phyloP scores from a whole-genome alignment of 805 yeast species.

The Kluyveromyces siamensis region DNA sequence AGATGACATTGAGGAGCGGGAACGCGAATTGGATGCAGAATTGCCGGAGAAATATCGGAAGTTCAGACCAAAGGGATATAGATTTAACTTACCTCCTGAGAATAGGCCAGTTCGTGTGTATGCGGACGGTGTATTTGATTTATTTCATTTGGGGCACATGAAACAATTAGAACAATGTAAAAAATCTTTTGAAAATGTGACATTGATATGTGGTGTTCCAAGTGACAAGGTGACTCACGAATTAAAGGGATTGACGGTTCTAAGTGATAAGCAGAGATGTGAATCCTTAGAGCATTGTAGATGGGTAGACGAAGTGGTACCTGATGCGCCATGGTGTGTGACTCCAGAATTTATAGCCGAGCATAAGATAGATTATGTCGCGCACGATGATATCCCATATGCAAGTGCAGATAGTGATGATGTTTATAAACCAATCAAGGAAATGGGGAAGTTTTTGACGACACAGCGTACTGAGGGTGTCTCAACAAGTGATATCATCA shows the following conservation, averaged over 20 bases:
- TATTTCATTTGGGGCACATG: slow-evolving; percentile 97
- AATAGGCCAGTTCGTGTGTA: slow-evolving; percentile 88
- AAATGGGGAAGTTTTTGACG: slow-evolving; percentile 80
- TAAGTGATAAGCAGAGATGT: slow-evolving; percentile 77
- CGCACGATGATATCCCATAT: slow-evolving; percentile 95
- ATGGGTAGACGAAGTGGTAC: slow-evolving; percentile 97
- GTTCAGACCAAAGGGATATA: slow-evolving; percentile 72
- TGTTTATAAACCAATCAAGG: slow-evolving; percentile 86
- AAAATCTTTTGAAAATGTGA: slow-evolving; percentile 77
- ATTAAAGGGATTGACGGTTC: slow-evolving; percentile 86
- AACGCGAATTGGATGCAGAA: slow-evolving; percentile 50
- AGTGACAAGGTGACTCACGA: slow-evolving; percentile 85
- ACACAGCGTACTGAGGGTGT: slow-evolving; percentile 97
- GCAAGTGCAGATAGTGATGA: slow-evolving; percentile 85
- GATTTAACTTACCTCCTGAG: slow-evolving; percentile 71
- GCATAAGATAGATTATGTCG: slow-evolving; percentile 89
- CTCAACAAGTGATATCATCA: slow-evolving; percentile 91
- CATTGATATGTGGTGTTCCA: slow-evolving; percentile 85
- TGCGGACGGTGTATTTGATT: slow-evolving; percentile 97
- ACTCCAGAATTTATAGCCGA: slow-evolving; percentile 68
- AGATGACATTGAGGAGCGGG: slow-evolving; percentile 34
- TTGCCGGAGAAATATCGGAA: slow-evolving; percentile 64
- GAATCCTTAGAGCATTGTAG: slow-evolving; percentile 88
- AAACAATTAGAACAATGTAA: slow-evolving; percentile 95
- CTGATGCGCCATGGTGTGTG: slow-evolving; percentile 93